These are phyloP conservation scores for Apophysomyces elegans DNA, from an alignment of 371 early-diverging fungal genomes.

Conservation along the genomic window DNA sequence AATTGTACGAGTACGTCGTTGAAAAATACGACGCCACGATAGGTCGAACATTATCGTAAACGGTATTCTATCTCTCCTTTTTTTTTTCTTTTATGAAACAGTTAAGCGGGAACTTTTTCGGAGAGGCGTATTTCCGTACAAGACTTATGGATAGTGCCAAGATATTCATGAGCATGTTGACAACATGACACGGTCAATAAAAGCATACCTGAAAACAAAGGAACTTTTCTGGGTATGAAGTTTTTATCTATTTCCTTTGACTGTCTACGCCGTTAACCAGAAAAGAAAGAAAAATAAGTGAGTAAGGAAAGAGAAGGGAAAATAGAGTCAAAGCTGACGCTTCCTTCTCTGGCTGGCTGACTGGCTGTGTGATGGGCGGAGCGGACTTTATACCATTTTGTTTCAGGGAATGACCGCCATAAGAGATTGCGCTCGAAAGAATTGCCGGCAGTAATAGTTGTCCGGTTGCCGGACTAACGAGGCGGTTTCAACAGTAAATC, in stretches of 20 bases:
- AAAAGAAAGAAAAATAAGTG: no score
- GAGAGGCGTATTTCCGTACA: neutral
- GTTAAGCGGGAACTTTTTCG: slow-evolving; percentile 1
- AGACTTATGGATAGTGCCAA: slow-evolving; percentile 5
- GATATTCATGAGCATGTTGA: slow-evolving; percentile 8
- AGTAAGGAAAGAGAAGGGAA: no score
- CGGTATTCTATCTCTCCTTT: slow-evolving; percentile 2
- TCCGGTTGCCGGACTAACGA: no score
- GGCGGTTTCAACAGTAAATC: no score
- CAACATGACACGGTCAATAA: neutral
- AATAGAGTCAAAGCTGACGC: no score
- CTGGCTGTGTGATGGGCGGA: no score
- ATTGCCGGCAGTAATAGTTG: no score
- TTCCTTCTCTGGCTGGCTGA: no score
- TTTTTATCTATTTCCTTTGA: neutral
- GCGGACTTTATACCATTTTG: slow-evolving; percentile 1
- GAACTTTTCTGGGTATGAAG: neutral
- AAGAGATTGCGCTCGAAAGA: no score
- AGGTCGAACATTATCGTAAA: slow-evolving; percentile 16
- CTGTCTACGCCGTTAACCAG: neutral
- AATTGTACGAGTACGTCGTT: neutral
- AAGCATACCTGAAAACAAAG: neutral
- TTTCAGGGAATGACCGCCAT: neutral
- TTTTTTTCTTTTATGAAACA: neutral
- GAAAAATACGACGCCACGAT: slow-evolving; percentile 13